Conservation (phyloP, 2,329 filamentous ascomycete species). For the Fusarium mundagurra region DNA sequence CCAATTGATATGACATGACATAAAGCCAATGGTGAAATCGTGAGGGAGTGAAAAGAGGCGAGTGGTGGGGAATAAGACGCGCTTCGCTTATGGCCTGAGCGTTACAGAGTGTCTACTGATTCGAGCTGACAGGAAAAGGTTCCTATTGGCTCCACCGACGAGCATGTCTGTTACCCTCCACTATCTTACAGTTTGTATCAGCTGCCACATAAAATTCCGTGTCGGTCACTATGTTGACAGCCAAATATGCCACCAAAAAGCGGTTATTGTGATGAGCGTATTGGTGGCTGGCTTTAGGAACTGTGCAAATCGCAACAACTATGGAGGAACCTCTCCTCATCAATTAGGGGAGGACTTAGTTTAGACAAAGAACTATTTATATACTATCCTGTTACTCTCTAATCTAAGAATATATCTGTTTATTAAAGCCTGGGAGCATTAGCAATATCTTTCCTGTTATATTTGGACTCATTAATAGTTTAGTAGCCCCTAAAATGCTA, state of each 20-base stretch:
- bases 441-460: background rate
- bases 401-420: background rate
- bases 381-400: accelerated
- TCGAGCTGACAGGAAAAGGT: background rate
- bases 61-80: background rate
- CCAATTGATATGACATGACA: background rate
- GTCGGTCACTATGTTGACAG: too few species aligned
- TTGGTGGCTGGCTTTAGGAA: background rate
- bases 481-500: background rate
- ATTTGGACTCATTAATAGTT: background rate
- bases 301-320: background rate
- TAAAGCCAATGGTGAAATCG: background rate
- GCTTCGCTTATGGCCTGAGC: background rate
- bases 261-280: too few species aligned
- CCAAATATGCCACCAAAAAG: too few species aligned
- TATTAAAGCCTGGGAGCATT: too few species aligned
- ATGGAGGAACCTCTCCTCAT: too few species aligned
- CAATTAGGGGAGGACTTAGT: too few species aligned
- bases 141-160: background rate
- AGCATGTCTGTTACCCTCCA: background rate
- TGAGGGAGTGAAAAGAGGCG: background rate
- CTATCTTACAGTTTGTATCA: background rate
- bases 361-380: accelerated
- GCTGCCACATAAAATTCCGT: too few species aligned
- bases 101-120: background rate